Evolutionary conservation across 805 yeast genomes (phyloP), one percentile per base, ranked within the genome.

Genomic region (Zygotorulaspora chibaensis): DNA sequence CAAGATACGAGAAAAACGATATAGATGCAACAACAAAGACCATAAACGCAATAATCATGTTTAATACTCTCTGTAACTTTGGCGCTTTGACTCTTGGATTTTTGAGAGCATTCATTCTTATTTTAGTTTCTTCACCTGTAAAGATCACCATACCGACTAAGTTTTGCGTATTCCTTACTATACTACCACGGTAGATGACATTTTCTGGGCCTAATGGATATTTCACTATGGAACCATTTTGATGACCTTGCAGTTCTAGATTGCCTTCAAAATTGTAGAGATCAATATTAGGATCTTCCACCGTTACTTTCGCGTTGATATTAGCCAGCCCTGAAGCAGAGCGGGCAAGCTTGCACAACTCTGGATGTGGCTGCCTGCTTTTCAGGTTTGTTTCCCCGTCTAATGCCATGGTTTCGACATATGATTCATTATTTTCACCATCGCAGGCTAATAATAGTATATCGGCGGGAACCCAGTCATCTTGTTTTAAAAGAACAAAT

Each of bases 371-470:
- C 15, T 70, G 68, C 55, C 79, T 81, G 7, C 86, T 74, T 63
- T 93, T 93, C 50, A 93, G 71, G 61, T 89, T 91, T 0, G 98
- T 93, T 65, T 93, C 99, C 41, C 99, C 99, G 66, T 93, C 99
- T 40, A 93, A 72, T 1, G 96, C 99, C 91, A 91, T 89, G 1
- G 99, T 93, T 64, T 93, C 99, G 15, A 90, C 81, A 53, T 79
- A 87, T 46, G 81, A 77, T 33, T 84, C 89, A 51, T 75, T 76
- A 31, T 80, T 79, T 31, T 66, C 64, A 3, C 81, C 81, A 41
- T 76, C 76, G 2, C 88, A 79, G 1, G 90, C 76, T 35, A 93
- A 60, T 2, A 93, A 56, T 2, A 93, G 62, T 2, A 93, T 59
- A 68, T 93, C 99, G 0, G 97, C 96, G 0, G 99, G 99, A 5